phyloP scores from a whole-genome alignment of 2,329 filamentous ascomycete species.

The Colletotrichum falcatum region DNA sequence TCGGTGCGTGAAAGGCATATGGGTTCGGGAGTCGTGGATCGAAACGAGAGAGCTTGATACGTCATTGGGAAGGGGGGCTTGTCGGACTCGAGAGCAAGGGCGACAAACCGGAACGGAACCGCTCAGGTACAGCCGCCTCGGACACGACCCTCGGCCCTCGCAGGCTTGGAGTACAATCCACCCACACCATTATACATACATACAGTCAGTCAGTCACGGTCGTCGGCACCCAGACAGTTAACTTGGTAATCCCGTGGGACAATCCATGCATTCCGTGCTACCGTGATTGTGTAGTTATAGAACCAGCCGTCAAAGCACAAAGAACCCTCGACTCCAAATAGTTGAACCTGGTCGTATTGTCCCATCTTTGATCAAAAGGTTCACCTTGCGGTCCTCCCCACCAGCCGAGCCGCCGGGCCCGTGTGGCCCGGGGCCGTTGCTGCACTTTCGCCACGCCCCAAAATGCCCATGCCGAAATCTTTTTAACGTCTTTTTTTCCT shows the following conservation, averaged over 20 bases:
- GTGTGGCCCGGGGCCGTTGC: constrained; percentile 1
- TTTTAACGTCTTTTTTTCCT: constrained; percentile 8
- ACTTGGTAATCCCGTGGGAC: constrained; percentile 42
- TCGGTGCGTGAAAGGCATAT: no score
- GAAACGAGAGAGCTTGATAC: no score
- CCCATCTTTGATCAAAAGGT: constrained; percentile 24
- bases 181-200: neutral
- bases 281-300: constrained; percentile 44
- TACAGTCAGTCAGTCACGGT: neutral
- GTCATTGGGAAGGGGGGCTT: no score
- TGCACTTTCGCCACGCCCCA: constrained; percentile 10
- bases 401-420: constrained; percentile 14
- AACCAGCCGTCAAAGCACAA: constrained; percentile 44
- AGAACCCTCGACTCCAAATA: constrained; percentile 43
- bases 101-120: no score
- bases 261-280: constrained; percentile 45
- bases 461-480: constrained; percentile 8
- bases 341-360: constrained; percentile 37
- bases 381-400: constrained; percentile 23
- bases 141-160: neutral
- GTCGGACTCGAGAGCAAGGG: no score
- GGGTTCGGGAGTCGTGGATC: no score
- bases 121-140: neutral
- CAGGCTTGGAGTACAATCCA: neutral
- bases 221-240: neutral